phyloP scores from a whole-genome alignment of 805 yeast species.

The Pichia heedii region DNA sequence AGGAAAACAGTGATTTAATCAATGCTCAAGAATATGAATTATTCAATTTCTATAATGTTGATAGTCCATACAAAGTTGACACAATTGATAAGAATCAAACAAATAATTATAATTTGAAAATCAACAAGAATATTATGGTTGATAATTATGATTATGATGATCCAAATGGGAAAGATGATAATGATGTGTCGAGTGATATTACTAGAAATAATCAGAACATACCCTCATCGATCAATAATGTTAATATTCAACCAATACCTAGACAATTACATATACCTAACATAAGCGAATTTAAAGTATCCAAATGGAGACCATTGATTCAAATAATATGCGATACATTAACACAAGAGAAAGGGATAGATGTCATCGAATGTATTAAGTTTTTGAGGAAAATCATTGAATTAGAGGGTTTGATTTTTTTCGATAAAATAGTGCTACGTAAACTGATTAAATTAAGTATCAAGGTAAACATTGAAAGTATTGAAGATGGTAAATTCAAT shows the following conservation, averaged over 20 bases:
- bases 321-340: not conserved
- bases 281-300: constrained; percentile 30
- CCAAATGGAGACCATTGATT: constrained; percentile 4
- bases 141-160: not conserved
- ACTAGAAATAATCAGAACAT: not conserved
- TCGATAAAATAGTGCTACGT: not conserved
- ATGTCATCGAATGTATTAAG: constrained; percentile 9
- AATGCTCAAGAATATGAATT: constrained; percentile 1
- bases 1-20: not conserved
- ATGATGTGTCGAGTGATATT: not conserved
- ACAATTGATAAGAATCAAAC: not conserved
- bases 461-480: not conserved
- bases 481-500: not conserved
- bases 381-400: constrained; percentile 6
- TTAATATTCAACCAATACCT: not conserved
- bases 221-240: not conserved
- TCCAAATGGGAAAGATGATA: not conserved
- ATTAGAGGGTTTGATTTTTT: constrained; percentile 2
- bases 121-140: too few species aligned
- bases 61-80: not conserved
- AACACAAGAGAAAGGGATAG: constrained; percentile 1
- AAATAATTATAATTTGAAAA: too few species aligned
- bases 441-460: not conserved
- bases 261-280: constrained; percentile 19
- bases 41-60: not conserved